These are phyloP conservation scores for Pythium aristosporum DNA, from an alignment of 352 stramenopile genomes.

Conservation along the genomic window DNA sequence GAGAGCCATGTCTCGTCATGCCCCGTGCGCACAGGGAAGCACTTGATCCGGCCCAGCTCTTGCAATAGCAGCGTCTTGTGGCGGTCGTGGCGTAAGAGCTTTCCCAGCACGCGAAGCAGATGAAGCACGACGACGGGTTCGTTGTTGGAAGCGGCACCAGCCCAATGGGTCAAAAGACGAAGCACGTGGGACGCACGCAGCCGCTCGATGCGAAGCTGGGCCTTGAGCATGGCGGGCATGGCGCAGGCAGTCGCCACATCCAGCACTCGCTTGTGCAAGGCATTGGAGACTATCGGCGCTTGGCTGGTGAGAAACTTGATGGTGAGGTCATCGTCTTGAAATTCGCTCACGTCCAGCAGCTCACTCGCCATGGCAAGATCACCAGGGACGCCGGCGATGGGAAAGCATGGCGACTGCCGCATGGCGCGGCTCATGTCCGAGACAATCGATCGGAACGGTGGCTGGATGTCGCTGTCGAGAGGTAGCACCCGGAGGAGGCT, in stretches of 20 bases:
- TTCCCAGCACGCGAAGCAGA: conserved; percentile 51
- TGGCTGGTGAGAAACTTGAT: conserved; percentile 14
- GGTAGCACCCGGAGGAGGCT: conserved; percentile 42
- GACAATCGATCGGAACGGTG: conserved; percentile 63
- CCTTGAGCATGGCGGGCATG: conserved; percentile 50
- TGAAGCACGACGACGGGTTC: conserved; percentile 38
- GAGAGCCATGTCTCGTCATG: conserved; percentile 10
- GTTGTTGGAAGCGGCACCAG: conserved; percentile 33
- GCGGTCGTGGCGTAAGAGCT: conserved; percentile 55
- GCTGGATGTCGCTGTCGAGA: conserved; percentile 68
- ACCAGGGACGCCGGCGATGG: conserved; percentile 10
- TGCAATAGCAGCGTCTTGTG: conserved; percentile 46
- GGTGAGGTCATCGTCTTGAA: conserved; percentile 16
- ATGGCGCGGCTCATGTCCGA: conserved; percentile 61
- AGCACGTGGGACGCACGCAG: conserved; percentile 65
- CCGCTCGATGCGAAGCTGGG: conserved; percentile 60
- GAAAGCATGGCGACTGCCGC: conserved; percentile 49
- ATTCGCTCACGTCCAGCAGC: conserved; percentile 47
- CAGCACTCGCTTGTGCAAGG: conserved; percentile 56
- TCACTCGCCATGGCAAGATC: conserved; percentile 19
- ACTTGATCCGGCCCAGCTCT: conserved; percentile 72
- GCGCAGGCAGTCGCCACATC: conserved; percentile 37
- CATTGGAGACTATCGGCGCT: conserved; percentile 15
- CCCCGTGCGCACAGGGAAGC: conserved; percentile 53
- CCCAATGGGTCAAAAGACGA: conserved; percentile 34